phyloP scores from a whole-genome alignment of 2,329 filamentous ascomycete genomes.

The Ophiostoma angusticollis region DNA sequence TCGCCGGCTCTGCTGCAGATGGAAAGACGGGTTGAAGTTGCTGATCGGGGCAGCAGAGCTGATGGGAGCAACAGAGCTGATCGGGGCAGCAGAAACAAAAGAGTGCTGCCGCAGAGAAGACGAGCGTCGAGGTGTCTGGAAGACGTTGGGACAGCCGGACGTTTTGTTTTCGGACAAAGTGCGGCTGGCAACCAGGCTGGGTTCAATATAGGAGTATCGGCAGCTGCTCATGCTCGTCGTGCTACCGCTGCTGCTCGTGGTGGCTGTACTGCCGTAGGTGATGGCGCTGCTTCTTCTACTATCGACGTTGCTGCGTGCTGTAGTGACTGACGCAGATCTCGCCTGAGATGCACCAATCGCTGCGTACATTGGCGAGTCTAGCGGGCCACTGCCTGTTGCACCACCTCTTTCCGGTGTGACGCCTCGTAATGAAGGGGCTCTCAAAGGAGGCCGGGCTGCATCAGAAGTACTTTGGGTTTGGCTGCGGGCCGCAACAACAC shows the following conservation, averaged over 20 bases:
- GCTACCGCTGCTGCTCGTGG: slow-evolving; percentile 7
- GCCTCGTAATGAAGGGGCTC: background rate
- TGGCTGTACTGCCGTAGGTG: slow-evolving; percentile 5
- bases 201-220: too few species aligned
- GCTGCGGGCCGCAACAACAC: too few species aligned
- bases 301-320: background rate
- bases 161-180: too few species aligned
- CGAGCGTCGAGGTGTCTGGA: too few species aligned
- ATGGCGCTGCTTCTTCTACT: slow-evolving; percentile 6
- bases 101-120: too few species aligned
- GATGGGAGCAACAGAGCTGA: too few species aligned
- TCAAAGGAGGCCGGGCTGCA: too few species aligned
- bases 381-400: slow-evolving; percentile 1
- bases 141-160: too few species aligned
- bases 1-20: slow-evolving; percentile 1
- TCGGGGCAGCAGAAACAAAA: too few species aligned
- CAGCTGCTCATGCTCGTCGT: slow-evolving; percentile 5
- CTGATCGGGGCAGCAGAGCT: slow-evolving; percentile 9
- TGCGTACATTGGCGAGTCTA: background rate
- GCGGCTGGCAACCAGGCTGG: too few species aligned
- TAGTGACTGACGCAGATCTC: background rate
- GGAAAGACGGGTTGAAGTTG: slow-evolving; percentile 6
- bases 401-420: background rate
- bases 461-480: too few species aligned
- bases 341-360: background rate